phyloP scores from a whole-genome alignment of 1,139 yeast genomes.

The Geotrichum phurueaensis region DNA sequence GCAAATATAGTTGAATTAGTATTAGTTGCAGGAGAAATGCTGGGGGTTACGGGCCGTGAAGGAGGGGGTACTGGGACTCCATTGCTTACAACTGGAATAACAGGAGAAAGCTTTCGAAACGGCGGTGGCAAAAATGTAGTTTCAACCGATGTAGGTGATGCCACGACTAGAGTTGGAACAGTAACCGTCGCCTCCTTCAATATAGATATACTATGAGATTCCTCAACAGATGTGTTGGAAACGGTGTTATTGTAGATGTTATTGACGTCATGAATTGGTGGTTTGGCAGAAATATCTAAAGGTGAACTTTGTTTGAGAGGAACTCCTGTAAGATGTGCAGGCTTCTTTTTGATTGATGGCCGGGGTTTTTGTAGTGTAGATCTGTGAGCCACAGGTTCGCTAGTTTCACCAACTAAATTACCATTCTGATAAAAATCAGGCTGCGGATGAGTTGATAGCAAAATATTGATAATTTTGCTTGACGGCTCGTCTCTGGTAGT shows the following conservation, averaged over 20 bases:
- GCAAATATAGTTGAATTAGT: conserved; percentile 3
- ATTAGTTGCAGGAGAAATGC: conserved; percentile 2
- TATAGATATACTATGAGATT: background rate
- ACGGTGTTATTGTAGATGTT: background rate
- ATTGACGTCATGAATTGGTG: background rate
- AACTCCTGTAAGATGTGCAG: conserved; percentile 10
- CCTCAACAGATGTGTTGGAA: background rate
- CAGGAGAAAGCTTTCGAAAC: conserved; percentile 12
- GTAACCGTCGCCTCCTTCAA: background rate
- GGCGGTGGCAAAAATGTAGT: conserved; percentile 13
- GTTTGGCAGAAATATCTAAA: background rate
- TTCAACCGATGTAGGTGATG: background rate
- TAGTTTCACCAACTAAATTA: background rate
- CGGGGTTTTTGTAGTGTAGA: background rate
- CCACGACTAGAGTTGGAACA: background rate
- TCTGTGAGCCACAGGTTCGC: background rate
- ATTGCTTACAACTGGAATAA: background rate
- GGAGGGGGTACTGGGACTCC: conserved; percentile 10
- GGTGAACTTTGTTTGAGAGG: background rate
- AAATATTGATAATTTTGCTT: background rate
- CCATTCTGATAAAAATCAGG: background rate
- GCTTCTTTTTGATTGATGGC: conserved; percentile 13
- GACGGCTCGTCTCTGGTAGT: background rate
- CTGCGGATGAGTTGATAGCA: background rate
- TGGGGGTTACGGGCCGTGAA: conserved; percentile 14